Conservation (phyloP, 75 land plant species). For the Adiantum capillusveneris region DNA sequence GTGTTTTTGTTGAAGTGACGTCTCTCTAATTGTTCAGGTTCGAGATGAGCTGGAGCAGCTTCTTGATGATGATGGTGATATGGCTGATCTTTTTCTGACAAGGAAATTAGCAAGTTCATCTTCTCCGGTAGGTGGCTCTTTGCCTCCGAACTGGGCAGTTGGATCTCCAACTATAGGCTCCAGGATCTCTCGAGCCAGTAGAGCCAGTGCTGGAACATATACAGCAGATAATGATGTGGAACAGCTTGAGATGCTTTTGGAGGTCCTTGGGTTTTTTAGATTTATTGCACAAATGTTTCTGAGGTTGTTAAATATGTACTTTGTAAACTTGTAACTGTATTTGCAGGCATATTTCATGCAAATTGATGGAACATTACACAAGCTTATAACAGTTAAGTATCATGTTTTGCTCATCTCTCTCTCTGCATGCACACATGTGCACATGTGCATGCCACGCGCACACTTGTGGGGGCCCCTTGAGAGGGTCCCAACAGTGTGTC, state of each 20-base stretch:
- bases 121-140: slow-evolving; percentile 68
- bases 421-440: no score
- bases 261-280: no score
- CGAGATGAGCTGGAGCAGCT: slow-evolving; percentile 98
- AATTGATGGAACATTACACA: slow-evolving; percentile 95
- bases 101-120: slow-evolving; percentile 62
- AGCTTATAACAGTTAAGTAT: slow-evolving; percentile 69
- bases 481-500: no score
- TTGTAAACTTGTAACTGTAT: background rate
- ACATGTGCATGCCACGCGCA: background rate
- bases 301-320: background rate
- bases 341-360: slow-evolving; percentile 97
- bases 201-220: slow-evolving; percentile 62
- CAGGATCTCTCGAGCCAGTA: slow-evolving; percentile 76
- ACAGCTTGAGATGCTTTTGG: slow-evolving; percentile 95
- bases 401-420: no score
- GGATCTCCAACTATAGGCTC: slow-evolving; percentile 88
- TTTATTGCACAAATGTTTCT: no score
- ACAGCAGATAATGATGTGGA: slow-evolving; percentile 90
- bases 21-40: slow-evolving; percentile 38
- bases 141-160: slow-evolving; percentile 57
- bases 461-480: no score
- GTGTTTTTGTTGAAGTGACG: no score
- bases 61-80: slow-evolving; percentile 98
- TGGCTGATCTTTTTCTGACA: slow-evolving; percentile 92